Evolutionary conservation across 1,139 yeast genomes (phyloP).

Genomic region (Blastobotrys buckinghamii): DNA sequence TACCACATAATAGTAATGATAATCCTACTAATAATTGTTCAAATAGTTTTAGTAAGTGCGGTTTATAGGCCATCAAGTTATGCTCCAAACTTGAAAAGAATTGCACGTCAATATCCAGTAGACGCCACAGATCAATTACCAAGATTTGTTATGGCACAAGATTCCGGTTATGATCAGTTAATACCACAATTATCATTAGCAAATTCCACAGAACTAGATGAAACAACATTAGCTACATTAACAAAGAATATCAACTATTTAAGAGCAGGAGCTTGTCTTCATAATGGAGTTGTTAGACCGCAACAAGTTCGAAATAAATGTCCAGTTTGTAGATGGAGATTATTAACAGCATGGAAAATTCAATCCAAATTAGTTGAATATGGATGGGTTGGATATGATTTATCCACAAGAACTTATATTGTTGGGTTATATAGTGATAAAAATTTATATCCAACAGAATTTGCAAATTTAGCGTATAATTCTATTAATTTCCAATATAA

Average conservation of each 20-base stretch:
- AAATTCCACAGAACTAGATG: not conserved
- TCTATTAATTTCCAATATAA: not conserved
- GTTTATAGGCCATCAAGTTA: not conserved
- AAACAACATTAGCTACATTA: not conserved
- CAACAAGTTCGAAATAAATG: slow-evolving; percentile 7
- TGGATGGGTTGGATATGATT: slow-evolving; percentile 6
- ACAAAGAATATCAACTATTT: not conserved
- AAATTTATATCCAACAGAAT: slow-evolving; percentile 4
- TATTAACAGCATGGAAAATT: slow-evolving; percentile 3
- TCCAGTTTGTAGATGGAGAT: slow-evolving; percentile 4
- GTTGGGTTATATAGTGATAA: slow-evolving; percentile 6
- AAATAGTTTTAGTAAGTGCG: not conserved
- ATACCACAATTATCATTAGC: not conserved
- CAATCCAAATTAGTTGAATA: slow-evolving; percentile 2
- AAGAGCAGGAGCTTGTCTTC: slow-evolving; percentile 5
- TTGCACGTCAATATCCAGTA: not conserved
- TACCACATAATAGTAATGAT: too few species aligned
- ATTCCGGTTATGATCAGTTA: slow-evolving; percentile 1
- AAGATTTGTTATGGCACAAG: slow-evolving; percentile 6
- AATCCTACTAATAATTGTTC: not conserved
- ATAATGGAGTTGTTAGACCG: slow-evolving; percentile 1
- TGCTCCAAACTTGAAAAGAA: not conserved
- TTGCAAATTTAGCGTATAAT: not conserved
- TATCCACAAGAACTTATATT: not conserved
- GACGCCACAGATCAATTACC: not conserved